A percentile compares a stretch with the other conserved stretches of the same genome.
phyloP scores from a whole-genome alignment of 2,329 filamentous ascomycete genomes.

The Trichoderma simmonsii region DNA sequence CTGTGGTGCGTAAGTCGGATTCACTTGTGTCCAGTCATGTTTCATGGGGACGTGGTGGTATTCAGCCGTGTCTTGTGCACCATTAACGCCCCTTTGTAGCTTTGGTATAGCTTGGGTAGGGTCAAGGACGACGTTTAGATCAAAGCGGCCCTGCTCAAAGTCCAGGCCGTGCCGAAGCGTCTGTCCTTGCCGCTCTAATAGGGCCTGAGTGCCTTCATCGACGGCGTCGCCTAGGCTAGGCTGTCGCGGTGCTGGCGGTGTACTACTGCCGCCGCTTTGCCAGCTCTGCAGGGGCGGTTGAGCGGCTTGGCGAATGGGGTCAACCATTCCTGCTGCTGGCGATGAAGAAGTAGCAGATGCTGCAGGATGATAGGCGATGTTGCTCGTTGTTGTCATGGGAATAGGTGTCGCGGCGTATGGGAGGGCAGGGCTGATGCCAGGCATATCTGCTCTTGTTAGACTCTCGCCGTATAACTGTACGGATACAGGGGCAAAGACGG shows the following conservation, averaged over 20 bases:
- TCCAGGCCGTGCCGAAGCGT: slow-evolving; percentile 55
- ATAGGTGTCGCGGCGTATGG: slow-evolving; percentile 27
- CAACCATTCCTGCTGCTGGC: not conserved
- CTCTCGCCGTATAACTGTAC: not conserved
- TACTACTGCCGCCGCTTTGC: slow-evolving; percentile 1
- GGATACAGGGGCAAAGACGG: not conserved
- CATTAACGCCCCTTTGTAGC: slow-evolving; percentile 49
- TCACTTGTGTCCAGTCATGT: slow-evolving; percentile 44
- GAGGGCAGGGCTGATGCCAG: slow-evolving; percentile 34
- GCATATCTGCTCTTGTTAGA: slow-evolving; percentile 7
- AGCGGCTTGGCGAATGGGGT: not conserved
- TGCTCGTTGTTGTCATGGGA: slow-evolving; percentile 21
- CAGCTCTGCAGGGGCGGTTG: slow-evolving; percentile 5
- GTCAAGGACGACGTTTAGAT: slow-evolving; percentile 70
- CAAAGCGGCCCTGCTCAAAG: slow-evolving; percentile 63
- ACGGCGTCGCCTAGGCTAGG: not conserved
- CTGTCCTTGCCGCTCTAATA: slow-evolving; percentile 47
- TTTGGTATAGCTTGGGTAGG: slow-evolving; percentile 49
- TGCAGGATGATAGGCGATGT: slow-evolving; percentile 19
- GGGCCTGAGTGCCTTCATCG: slow-evolving; percentile 17
- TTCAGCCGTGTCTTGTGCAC: slow-evolving; percentile 43
- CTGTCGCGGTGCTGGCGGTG: not conserved
- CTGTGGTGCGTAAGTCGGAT: slow-evolving; percentile 23
- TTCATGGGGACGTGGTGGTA: slow-evolving; percentile 50
- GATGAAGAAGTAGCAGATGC: not conserved